Conservation (phyloP, 1,284 basidiomycete genomes). For the Meira nashicola region DNA sequence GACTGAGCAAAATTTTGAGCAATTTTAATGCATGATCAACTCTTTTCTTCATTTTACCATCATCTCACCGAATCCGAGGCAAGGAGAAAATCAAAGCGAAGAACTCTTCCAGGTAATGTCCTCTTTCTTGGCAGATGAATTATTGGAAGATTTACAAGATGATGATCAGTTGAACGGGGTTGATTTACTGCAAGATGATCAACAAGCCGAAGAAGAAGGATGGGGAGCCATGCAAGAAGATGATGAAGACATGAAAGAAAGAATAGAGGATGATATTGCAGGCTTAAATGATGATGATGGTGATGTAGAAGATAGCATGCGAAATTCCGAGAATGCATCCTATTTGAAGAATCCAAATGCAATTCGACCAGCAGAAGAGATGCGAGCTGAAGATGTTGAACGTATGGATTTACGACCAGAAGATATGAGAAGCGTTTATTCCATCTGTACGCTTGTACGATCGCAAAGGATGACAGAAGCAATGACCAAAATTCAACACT, state of each 20-base stretch:
- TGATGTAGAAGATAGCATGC: slow-evolving; percentile 7
- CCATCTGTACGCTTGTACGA: slow-evolving; percentile 80
- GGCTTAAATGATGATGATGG: slow-evolving; percentile 31
- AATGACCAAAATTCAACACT: slow-evolving; percentile 83
- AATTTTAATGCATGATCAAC: no score
- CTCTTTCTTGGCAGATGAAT: slow-evolving; percentile 69
- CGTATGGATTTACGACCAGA: slow-evolving; percentile 78
- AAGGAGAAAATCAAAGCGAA: no score
- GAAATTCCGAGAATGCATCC: slow-evolving; percentile 6
- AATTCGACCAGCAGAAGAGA: slow-evolving; percentile 82
- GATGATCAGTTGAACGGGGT: slow-evolving; percentile 50
- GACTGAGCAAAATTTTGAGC: no score
- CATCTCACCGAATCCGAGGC: no score
- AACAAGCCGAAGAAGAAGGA: slow-evolving; percentile 52
- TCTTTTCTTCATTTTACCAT: no score
- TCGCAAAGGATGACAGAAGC: slow-evolving; percentile 80
- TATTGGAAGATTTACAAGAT: slow-evolving; percentile 69
- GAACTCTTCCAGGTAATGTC: not conserved
- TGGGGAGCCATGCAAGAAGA: slow-evolving; percentile 18
- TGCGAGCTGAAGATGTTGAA: slow-evolving; percentile 86
- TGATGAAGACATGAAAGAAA: slow-evolving; percentile 15
- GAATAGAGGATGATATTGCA: slow-evolving; percentile 38
- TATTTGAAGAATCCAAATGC: slow-evolving; percentile 64
- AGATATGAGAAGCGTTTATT: slow-evolving; percentile 75
- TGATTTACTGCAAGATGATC: slow-evolving; percentile 56